These are phyloP conservation scores for Ceriops decandra DNA, from an alignment of 345 rosid species.

Conservation along the genomic window DNA sequence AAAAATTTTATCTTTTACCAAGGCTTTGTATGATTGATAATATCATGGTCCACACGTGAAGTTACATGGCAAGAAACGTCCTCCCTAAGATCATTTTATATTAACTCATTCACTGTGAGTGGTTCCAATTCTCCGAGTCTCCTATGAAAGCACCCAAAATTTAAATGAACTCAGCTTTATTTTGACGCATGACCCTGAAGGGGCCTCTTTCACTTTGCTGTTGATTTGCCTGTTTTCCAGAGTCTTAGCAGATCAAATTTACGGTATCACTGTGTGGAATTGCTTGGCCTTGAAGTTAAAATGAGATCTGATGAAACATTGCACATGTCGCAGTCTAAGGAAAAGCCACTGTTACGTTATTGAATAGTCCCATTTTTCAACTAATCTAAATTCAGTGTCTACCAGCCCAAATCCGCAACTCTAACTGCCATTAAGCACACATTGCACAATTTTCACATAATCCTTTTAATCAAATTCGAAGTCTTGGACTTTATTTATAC, in stretches of 20 bases:
- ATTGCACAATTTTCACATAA: conserved; percentile 10
- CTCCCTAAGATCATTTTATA: conserved; percentile 14
- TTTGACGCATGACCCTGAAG: too few relatives aligned
- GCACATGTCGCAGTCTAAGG: not conserved
- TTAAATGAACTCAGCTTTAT: too few relatives aligned
- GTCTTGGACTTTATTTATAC: conserved; percentile 6
- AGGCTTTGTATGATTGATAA: not conserved
- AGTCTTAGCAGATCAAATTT: not conserved
- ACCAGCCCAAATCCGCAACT: too few relatives aligned
- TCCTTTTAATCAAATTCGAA: conserved; percentile 13
- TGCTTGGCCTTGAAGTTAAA: conserved; percentile 10
- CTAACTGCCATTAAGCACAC: not conserved
- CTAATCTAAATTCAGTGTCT: too few relatives aligned
- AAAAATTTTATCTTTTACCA: not conserved
- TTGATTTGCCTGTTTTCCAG: not conserved
- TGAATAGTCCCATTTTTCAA: too few relatives aligned
- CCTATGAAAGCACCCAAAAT: too few relatives aligned
- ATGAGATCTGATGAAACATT: not conserved
- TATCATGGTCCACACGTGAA: conserved; percentile 13
- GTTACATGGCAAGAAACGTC: conserved; percentile 19
- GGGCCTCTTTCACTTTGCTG: too few relatives aligned
- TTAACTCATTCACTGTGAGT: conserved; percentile 13
- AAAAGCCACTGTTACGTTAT: too few relatives aligned
- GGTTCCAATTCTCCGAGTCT: not conserved
- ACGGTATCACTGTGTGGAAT: conserved; percentile 6